Evolutionary conservation across 371 early-diverging fungal species (phyloP).

Genomic region (Saksenaea oblongispora): DNA sequence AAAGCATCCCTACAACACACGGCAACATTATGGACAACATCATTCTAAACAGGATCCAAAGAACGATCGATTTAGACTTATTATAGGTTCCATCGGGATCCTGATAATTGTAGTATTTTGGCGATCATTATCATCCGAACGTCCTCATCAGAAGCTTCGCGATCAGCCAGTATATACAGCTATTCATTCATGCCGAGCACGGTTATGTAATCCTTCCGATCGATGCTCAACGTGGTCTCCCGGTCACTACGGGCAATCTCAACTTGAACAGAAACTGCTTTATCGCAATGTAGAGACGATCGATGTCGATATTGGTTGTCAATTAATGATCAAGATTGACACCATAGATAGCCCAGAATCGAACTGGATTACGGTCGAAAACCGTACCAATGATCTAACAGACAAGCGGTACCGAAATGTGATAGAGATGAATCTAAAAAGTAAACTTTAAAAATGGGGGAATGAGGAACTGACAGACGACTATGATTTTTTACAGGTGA

Average conservation of each 20-base stretch:
- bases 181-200: slow-evolving; percentile 15
- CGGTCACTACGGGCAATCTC: not conserved
- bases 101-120: not conserved
- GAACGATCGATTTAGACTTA: not conserved
- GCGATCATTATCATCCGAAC: slow-evolving; percentile 5
- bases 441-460: slow-evolving; percentile 13
- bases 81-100: not conserved
- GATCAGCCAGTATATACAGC: slow-evolving; percentile 22
- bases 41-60: not conserved
- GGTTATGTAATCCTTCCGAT: slow-evolving; percentile 25
- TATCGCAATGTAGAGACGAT: slow-evolving; percentile 41
- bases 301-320: slow-evolving; percentile 34
- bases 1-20: not conserved
- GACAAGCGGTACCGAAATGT: slow-evolving; percentile 28
- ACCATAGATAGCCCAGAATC: not conserved
- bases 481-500: slow-evolving; percentile 18
- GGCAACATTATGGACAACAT: not conserved
- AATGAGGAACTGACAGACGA: not conserved
- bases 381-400: slow-evolving; percentile 18
- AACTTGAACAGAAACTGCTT: slow-evolving; percentile 11
- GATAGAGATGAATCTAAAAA: slow-evolving; percentile 30
- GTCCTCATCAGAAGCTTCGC: not conserved
- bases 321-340: slow-evolving; percentile 26
- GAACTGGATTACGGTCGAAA: slow-evolving; percentile 30
- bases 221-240: slow-evolving; percentile 32